Percentiles rank a stretch among this genome's conserved stretches.
phyloP scores from a whole-genome alignment of 139 green algal genomes.

The Zygnema cylindricum region DNA sequence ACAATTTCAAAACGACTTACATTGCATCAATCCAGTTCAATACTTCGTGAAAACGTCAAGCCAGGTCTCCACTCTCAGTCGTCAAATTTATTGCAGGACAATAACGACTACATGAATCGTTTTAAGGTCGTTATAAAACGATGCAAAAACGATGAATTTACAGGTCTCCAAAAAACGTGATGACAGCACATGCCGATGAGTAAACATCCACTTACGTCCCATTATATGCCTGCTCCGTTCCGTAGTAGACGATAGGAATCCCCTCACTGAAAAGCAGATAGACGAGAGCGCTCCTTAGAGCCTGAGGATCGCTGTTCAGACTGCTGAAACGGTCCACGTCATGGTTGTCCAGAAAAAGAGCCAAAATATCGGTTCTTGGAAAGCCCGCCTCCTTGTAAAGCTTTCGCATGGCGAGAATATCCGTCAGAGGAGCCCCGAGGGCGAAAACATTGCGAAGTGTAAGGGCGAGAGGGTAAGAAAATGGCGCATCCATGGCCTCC shows the following conservation, averaged over 20 bases:
- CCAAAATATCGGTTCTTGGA: constrained; percentile 7
- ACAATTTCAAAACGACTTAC: too few species aligned
- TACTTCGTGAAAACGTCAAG: too few species aligned
- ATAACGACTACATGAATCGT: too few species aligned
- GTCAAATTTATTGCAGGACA: too few species aligned
- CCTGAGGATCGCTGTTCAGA: constrained; percentile 12
- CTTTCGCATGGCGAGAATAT: background rate
- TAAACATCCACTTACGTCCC: background rate
- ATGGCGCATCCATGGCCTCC: background rate
- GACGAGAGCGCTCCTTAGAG: constrained; percentile 36
- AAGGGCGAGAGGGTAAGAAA: background rate
- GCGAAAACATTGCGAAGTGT: background rate
- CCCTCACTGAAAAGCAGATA: constrained; percentile 56
- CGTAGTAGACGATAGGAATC: constrained; percentile 65
- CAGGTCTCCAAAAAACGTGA: too few species aligned
- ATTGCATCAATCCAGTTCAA: too few species aligned
- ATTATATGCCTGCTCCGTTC: constrained; percentile 52
- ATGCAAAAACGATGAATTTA: too few species aligned
- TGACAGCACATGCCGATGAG: too few species aligned
- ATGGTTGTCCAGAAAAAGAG: constrained; percentile 41
- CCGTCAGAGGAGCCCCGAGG: constrained; percentile 29
- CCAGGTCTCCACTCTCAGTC: too few species aligned
- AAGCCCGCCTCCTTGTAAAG: background rate
- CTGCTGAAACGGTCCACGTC: constrained; percentile 9
- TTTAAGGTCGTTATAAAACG: too few species aligned